Conservation (phyloP, 768 basidiomycete genomes). For the Kwoniella heveanensis region DNA sequence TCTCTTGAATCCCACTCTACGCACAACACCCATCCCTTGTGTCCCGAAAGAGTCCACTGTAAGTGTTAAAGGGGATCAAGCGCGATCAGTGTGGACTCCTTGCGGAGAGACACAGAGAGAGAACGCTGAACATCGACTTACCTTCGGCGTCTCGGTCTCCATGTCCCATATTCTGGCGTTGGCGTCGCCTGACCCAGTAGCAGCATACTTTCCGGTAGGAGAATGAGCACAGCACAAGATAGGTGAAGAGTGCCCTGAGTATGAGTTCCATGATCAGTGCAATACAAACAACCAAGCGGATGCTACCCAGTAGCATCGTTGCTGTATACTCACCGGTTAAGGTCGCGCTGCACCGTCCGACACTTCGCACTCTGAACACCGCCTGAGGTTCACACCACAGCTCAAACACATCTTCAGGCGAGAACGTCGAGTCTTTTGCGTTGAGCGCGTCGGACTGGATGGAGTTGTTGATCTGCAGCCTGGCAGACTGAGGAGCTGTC, state of each 20-base stretch:
- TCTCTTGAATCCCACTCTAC: slow-evolving; percentile 97
- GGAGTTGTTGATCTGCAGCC: slow-evolving; percentile 80
- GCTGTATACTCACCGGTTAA: slow-evolving; percentile 74
- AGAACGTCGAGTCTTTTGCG: slow-evolving; percentile 52
- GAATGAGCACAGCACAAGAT: slow-evolving; percentile 95
- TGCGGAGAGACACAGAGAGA: too few species aligned
- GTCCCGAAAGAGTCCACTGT: slow-evolving; percentile 74
- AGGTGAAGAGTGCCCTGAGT: slow-evolving; percentile 80
- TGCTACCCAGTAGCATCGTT: too few species aligned
- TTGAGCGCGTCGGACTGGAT: slow-evolving; percentile 79
- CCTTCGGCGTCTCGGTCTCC: slow-evolving; percentile 83
- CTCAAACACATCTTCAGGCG: slow-evolving; percentile 77
- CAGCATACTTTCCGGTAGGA: slow-evolving; percentile 84
- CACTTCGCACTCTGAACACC: slow-evolving; percentile 89
- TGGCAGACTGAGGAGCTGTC: slow-evolving; percentile 62
- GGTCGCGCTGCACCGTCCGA: slow-evolving; percentile 90
- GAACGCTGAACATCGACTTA: too few species aligned
- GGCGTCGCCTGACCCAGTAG: slow-evolving; percentile 93
- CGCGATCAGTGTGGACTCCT: too few species aligned
- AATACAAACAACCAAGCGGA: too few species aligned
- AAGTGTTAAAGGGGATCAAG: neutral
- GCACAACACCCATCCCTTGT: slow-evolving; percentile 94
- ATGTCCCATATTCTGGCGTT: slow-evolving; percentile 93
- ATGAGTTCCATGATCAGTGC: neutral
- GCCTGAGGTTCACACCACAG: slow-evolving; percentile 93